Base-by-base conservation (phyloP, 345 rosid species). In the Ailanthus altissimus region DNA sequence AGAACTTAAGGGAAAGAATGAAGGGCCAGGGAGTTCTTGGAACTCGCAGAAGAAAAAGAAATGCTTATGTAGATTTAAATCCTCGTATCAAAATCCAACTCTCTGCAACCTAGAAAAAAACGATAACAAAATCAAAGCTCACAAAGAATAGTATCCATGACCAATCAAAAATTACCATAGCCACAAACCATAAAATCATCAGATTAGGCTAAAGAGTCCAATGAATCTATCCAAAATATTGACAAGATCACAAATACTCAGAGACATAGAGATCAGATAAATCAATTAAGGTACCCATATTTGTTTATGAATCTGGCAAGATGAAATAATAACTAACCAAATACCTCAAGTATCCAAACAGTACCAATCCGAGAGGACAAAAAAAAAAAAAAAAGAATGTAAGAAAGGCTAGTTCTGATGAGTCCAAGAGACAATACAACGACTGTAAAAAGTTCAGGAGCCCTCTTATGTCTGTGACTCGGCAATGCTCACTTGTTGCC, bases 401-500 rank as follows among this genome's bases (percentile, higher is more conserved):
- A 63, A 63, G 46, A 38, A 13, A 63, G 66, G 43, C 66, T 18
- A 38, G 13, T 16, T 63, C 46, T 6, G 5, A 63, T 18, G 16
- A 18, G 43, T 62, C 67, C 67, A 36, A 62, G 16, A 62, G 13
- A 15, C 43, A 62, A 62, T 18, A 36, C 12, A 61, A 61, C 6
- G 66, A 62, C 0, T 32, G 46, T 62, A 21, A 62, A 62, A 62
- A 38, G 45, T 8, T 36, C 16, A 32, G 12, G 9, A 62, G 45
- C 28, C 67, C 28, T 21, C 67, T 63, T 63, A 63, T 7, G 13
- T 68, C 67, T 77, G 53, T 36, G 75, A 50, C 53, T 77, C 62
- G 1, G 70, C 61, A 6, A 13, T 38, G 8, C 47, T 77, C 80
- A 78, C 77, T 63, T 72, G 77, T 26, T 54, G 72, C 81, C 81